Base-by-base conservation (phyloP, 345 rosid species). In the Aquilaria malaccensis region DNA sequence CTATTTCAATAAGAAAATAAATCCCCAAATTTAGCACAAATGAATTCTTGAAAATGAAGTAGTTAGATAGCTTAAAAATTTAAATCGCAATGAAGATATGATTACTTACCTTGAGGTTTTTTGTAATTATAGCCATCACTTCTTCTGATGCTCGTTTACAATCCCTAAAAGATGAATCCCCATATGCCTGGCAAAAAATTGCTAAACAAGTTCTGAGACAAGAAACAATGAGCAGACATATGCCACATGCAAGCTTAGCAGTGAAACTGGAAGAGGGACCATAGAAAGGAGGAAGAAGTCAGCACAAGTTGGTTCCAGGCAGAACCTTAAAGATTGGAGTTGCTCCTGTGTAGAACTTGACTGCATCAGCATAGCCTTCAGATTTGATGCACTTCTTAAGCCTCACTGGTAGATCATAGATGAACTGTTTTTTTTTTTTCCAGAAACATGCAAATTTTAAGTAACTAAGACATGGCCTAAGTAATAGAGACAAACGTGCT, bases 71-170 rank as follows among this genome's bases (percentile, higher is more conserved):
- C 43, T 37, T 37, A 37, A 37, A 37, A 9, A 9, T 37, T 37
- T 37, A 37, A 37, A 37, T 37, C 7, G 43, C 43, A 37, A 37
- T 58, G 37, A 43, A 14, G 32, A 74, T 72, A 65, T 22, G 61
- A 47, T 53, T 55, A 47, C 9, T 46, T 60, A 86, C 99, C 99
- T 91, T 89, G 80, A 95, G 81, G 59, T 81, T 86, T 74, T 82
- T 86, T 43, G 73, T 74, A 67, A 95, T 80, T 63, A 68, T 76
- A 45, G 81, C 78, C 72, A 95, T 71, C 59, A 94, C 96, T 80
- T 86, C 97, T 81, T 88, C 97, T 5, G 99, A 95, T 70, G 95
- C 96, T 79, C 83, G 84, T 70, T 90, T 88, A 76, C 99, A 95
- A 54, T 95, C 99, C 75, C 79, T 82, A 83, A 95, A 95, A 46